Percentiles rank a stretch among this genome's conserved stretches.
Evolutionary conservation across 371 early-diverging fungal species (phyloP).

Genomic region (Quaeritorhiza haematococci): DNA sequence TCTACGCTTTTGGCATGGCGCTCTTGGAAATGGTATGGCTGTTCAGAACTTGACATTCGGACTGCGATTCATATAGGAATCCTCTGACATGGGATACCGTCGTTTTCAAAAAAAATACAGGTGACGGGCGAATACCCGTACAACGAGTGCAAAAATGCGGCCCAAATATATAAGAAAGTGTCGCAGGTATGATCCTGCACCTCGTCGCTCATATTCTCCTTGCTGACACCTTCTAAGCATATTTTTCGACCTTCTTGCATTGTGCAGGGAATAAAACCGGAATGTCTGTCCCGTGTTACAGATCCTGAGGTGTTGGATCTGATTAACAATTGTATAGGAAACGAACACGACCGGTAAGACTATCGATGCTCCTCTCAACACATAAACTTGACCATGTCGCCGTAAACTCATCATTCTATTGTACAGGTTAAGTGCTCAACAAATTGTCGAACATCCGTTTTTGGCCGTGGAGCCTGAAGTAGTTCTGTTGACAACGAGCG

Average conservation of each 20-base stretch:
- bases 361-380: not conserved
- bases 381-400: not conserved
- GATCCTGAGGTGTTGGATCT: constrained; percentile 71
- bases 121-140: constrained; percentile 82
- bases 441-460: constrained; percentile 77
- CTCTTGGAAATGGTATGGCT: constrained; percentile 70
- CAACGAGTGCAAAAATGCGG: constrained; percentile 77
- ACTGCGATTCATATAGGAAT: no score
- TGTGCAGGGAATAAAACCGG: constrained; percentile 73
- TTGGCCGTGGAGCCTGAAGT: constrained; percentile 76
- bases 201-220: not conserved
- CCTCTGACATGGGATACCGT: not conserved
- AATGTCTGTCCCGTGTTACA: constrained; percentile 60
- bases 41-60: no score
- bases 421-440: constrained; percentile 63
- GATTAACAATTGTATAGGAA: constrained; percentile 69
- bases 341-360: constrained; percentile 63
- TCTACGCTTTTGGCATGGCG: constrained; percentile 95
- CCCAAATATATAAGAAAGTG: constrained; percentile 76
- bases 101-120: constrained; percentile 7
- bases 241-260: constrained; percentile 20
- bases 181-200: constrained; percentile 46
- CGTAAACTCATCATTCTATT: not conserved
- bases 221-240: constrained; percentile 8
- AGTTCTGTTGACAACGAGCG: constrained; percentile 55